A percentile compares a stretch with the other conserved stretches of the same genome.
Evolutionary conservation across 1,284 basidiomycete species (phyloP).

Genomic region (Cryptococcus neoformans): DNA sequence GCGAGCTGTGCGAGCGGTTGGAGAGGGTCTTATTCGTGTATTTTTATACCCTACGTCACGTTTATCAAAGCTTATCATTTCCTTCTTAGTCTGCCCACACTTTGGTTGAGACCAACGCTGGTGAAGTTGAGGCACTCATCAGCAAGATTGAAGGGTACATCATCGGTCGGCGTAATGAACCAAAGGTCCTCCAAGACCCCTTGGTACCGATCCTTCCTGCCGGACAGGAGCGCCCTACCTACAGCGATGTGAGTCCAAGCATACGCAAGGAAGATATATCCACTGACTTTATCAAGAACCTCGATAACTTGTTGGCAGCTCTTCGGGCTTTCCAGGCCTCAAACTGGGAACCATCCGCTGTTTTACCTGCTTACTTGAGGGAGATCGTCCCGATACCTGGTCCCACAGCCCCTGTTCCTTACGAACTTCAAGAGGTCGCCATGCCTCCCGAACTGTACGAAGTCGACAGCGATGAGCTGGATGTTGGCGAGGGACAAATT

Average conservation of each 20-base stretch:
- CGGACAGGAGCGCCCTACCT: slow-evolving; percentile 31
- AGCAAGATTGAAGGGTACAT: slow-evolving; percentile 39
- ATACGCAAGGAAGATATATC: background rate
- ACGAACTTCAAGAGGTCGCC: slow-evolving; percentile 69
- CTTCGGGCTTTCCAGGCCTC: slow-evolving; percentile 33
- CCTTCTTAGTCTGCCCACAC: slow-evolving; percentile 47
- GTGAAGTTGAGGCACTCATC: slow-evolving; percentile 35
- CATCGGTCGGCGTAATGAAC: slow-evolving; percentile 24
- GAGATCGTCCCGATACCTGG: slow-evolving; percentile 19
- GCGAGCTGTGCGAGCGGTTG: slow-evolving; percentile 77
- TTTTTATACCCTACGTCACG: slow-evolving; percentile 26
- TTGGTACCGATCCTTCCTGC: slow-evolving; percentile 31
- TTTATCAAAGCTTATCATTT: slow-evolving; percentile 45
- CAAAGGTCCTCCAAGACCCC: slow-evolving; percentile 28
- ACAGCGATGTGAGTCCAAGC: slow-evolving; percentile 29
- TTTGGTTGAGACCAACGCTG: slow-evolving; percentile 29
- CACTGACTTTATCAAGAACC: slow-evolving; percentile 18
- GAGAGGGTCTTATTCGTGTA: slow-evolving; percentile 80
- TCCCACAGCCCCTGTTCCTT: slow-evolving; percentile 55
- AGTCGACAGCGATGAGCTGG: slow-evolving; percentile 55
- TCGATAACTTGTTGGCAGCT: slow-evolving; percentile 35
- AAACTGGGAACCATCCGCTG: slow-evolving; percentile 22
- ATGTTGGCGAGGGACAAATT: slow-evolving; percentile 51
- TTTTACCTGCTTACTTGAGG: slow-evolving; percentile 63
- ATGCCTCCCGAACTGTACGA: slow-evolving; percentile 75